Evolutionary conservation across 305 asterid genomes (phyloP).

Genomic region (Withania somnifera): DNA sequence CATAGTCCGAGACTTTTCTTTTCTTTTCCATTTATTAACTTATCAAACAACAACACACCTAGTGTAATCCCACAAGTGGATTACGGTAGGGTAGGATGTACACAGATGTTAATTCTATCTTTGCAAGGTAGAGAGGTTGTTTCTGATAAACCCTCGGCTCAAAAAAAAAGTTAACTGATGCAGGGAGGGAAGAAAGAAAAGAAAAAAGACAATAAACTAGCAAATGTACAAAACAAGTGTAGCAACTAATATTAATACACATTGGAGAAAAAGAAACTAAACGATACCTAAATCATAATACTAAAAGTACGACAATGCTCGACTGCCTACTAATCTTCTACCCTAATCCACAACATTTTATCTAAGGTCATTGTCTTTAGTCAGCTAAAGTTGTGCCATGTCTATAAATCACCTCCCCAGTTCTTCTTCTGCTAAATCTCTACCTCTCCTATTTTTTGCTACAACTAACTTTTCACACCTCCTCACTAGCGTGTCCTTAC

Average conservation of each 20-base stretch:
- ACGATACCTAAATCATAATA: background rate
- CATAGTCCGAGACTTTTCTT: background rate
- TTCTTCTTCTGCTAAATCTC: background rate
- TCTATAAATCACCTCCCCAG: background rate
- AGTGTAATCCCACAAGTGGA: background rate
- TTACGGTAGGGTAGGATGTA: background rate
- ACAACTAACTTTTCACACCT: background rate
- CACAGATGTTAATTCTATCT: too few species aligned
- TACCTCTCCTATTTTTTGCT: background rate
- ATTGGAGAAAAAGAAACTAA: background rate
- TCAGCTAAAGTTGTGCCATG: background rate
- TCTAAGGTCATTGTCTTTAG: background rate
- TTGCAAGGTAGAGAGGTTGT: background rate
- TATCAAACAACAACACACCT: background rate
- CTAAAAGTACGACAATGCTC: background rate
- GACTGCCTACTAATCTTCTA: background rate
- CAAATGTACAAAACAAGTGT: background rate
- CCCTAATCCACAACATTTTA: background rate
- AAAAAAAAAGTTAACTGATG: background rate
- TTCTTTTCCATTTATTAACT: background rate
- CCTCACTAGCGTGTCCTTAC: background rate
- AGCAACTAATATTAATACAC: background rate
- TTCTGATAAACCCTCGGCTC: background rate
- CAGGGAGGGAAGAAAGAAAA: background rate
- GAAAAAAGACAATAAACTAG: background rate